Conservation (phyloP, 495 filamentous ascomycete species). For the Tuber magnatum region DNA sequence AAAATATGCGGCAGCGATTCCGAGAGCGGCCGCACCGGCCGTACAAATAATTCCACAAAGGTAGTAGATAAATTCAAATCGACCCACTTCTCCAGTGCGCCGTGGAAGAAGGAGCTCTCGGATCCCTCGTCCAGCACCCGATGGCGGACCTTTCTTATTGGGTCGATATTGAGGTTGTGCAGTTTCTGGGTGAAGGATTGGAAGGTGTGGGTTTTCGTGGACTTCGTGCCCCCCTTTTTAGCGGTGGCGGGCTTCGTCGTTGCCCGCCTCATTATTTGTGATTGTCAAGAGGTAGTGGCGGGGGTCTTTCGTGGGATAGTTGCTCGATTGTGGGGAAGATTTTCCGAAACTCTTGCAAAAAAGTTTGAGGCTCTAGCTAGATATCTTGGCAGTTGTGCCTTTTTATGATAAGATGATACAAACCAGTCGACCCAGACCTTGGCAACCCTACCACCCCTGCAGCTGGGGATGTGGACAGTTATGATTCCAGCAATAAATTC, state of each 20-base stretch:
- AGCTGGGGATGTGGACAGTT: not conserved
- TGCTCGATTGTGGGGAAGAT: not conserved
- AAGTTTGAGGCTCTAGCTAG: slow-evolving; percentile 28
- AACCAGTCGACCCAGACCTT: not conserved
- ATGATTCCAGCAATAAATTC: not conserved
- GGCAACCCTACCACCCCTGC: not conserved
- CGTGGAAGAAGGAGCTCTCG: slow-evolving; percentile 70
- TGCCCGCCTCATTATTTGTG: not conserved
- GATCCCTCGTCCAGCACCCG: slow-evolving; percentile 68
- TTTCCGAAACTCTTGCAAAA: not conserved
- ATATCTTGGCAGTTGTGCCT: slow-evolving; percentile 27
- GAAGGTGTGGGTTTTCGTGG: slow-evolving; percentile 71
- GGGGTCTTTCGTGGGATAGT: slow-evolving; percentile 9
- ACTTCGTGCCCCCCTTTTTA: slow-evolving; percentile 58
- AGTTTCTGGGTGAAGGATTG: slow-evolving; percentile 90
- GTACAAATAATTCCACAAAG: slow-evolving; percentile 62
- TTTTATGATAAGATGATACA: not conserved
- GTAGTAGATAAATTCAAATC: slow-evolving; percentile 79
- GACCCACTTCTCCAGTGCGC: slow-evolving; percentile 75
- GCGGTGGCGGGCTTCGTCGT: slow-evolving; percentile 33
- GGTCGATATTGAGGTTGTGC: slow-evolving; percentile 82
- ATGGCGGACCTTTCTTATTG: slow-evolving; percentile 74
- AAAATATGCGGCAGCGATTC: slow-evolving; percentile 87
- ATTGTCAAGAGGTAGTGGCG: slow-evolving; percentile 8
- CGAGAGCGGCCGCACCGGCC: slow-evolving; percentile 65